Evolutionary conservation across 2,329 filamentous ascomycete species (phyloP).

Genomic region (Nothopassalora personata): DNA sequence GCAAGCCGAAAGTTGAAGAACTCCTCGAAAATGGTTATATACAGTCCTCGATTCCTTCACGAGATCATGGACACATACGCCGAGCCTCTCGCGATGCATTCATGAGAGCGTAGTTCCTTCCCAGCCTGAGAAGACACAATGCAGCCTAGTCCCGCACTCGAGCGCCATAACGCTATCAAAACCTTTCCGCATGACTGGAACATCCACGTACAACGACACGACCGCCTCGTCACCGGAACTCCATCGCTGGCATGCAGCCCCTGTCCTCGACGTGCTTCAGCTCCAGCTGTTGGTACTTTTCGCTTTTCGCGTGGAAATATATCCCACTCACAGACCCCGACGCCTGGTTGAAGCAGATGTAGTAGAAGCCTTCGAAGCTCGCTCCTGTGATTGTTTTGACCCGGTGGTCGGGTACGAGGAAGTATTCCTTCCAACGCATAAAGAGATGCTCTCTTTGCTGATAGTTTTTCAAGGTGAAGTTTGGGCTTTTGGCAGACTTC

Average conservation of each 20-base stretch:
- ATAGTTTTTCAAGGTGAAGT: slow-evolving; percentile 61
- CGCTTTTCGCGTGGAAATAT: slow-evolving; percentile 96
- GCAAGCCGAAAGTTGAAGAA: background rate
- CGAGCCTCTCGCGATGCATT: background rate
- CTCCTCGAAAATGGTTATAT: background rate
- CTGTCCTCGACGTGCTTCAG: slow-evolving; percentile 80
- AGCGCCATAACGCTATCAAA: slow-evolving; percentile 23
- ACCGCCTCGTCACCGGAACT: slow-evolving; percentile 63
- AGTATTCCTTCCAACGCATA: slow-evolving; percentile 99
- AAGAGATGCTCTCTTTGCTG: slow-evolving; percentile 84
- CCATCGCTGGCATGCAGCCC: slow-evolving; percentile 78
- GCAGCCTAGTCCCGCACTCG: slow-evolving; percentile 5
- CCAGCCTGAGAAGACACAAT: background rate
- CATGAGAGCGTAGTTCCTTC: background rate
- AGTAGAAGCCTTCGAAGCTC: slow-evolving; percentile 98
- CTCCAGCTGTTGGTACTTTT: slow-evolving; percentile 95
- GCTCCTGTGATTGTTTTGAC: slow-evolving; percentile 87
- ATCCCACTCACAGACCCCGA: slow-evolving; percentile 84
- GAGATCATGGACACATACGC: background rate
- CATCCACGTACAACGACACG: background rate
- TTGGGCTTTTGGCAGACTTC: slow-evolving; percentile 55
- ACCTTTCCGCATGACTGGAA: background rate
- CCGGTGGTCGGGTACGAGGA: slow-evolving; percentile 89
- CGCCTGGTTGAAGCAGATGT: slow-evolving; percentile 96
- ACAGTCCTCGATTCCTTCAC: background rate